Conservation (phyloP, 257 asterid genomes). For the Voacanga thouarsii region DNA sequence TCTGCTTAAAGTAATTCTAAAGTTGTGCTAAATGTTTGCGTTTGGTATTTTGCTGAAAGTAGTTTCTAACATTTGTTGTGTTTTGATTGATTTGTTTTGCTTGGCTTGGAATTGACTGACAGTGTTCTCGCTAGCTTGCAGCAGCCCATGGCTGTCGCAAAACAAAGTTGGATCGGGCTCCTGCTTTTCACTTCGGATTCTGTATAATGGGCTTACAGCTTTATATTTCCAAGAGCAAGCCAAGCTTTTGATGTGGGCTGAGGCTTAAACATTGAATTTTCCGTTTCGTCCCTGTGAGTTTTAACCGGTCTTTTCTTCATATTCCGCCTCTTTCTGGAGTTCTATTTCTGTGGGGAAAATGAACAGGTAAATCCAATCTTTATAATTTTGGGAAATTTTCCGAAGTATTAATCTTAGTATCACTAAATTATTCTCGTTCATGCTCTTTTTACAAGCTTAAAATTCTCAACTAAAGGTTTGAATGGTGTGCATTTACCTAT, state of each 20-base stretch:
- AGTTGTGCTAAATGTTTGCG: neutral
- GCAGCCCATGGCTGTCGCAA: conserved; percentile 74
- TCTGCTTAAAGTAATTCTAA: neutral
- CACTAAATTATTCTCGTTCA: neutral
- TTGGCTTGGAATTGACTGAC: neutral
- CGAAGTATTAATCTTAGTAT: neutral
- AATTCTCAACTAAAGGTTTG: neutral
- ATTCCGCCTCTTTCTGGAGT: neutral
- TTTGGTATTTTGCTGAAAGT: neutral
- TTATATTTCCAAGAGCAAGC: no score
- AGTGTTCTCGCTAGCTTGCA: conserved; percentile 61
- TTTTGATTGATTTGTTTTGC: conserved; percentile 11
- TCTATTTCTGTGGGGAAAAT: neutral
- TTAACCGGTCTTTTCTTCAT: no score
- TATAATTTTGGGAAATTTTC: neutral
- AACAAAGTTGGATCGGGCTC: no score
- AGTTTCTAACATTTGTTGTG: neutral
- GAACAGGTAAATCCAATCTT: neutral
- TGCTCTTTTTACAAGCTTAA: neutral
- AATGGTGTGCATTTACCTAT: neutral
- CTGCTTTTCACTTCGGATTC: no score
- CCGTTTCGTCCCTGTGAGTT: no score
- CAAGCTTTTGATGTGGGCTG: no score
- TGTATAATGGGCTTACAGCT: no score
- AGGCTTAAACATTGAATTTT: no score